These are phyloP conservation scores for Pisolithus microcarpus DNA, from an alignment of 768 basidiomycete genomes.

Conservation along the genomic window DNA sequence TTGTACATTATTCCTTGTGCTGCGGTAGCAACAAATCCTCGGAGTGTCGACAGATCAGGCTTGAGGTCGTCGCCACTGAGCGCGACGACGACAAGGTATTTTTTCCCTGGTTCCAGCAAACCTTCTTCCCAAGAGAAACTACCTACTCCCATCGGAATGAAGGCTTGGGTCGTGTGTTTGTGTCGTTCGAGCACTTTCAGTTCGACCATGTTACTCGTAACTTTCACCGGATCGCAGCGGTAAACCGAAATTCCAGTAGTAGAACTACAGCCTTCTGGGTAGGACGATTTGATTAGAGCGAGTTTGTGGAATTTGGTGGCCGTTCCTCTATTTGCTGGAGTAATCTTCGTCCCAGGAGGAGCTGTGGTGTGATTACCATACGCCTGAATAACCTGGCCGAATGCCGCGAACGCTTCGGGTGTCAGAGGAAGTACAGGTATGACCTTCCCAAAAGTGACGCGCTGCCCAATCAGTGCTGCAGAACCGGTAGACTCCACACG, in stretches of 20 bases:
- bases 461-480: background rate
- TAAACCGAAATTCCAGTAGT: conserved; percentile 77
- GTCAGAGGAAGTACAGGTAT: conserved; percentile 69
- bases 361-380: conserved; percentile 61
- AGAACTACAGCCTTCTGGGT: conserved; percentile 50
- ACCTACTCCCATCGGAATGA: conserved; percentile 84
- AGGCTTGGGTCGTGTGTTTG: conserved; percentile 83
- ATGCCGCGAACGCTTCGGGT: conserved; percentile 78
- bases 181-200: conserved; percentile 85
- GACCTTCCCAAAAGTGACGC: conserved; percentile 4
- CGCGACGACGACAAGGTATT: conserved; percentile 84
- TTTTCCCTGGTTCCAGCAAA: conserved; percentile 40
- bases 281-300: conserved; percentile 59
- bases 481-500: background rate
- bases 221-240: conserved; percentile 54
- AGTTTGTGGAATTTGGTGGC: conserved; percentile 93
- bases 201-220: conserved; percentile 42
- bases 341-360: conserved; percentile 64
- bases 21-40: conserved; percentile 75
- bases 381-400: conserved; percentile 88
- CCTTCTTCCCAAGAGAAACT: conserved; percentile 35
- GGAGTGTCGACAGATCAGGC: conserved; percentile 68
- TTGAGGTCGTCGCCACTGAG: conserved; percentile 66
- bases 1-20: conserved; percentile 85
- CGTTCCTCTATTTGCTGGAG: conserved; percentile 82